phyloP scores from a whole-genome alignment of 1,139 yeast species.

The Nakaseomyces glabratus region DNA sequence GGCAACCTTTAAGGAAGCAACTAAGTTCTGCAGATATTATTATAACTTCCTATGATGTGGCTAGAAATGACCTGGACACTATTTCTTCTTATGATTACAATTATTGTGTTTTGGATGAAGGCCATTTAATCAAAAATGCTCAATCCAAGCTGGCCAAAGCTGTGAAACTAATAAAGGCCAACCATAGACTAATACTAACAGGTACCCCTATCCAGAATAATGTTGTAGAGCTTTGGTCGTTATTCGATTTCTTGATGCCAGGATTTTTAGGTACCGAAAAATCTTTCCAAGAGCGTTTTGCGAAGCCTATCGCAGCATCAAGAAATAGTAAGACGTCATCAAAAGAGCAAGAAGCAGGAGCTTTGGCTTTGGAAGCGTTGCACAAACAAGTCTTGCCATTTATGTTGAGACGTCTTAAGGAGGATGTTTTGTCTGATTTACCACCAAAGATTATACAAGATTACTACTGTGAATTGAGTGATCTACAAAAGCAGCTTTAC shows the following conservation, averaged over 20 bases:
- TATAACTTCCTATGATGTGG: slow-evolving; percentile 92
- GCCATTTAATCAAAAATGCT: slow-evolving; percentile 92
- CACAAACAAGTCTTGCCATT: slow-evolving; percentile 96
- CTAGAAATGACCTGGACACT: slow-evolving; percentile 76
- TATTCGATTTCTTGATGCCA: slow-evolving; percentile 97
- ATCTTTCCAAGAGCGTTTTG: slow-evolving; percentile 87
- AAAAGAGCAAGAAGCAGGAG: slow-evolving; percentile 95
- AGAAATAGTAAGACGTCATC: slow-evolving; percentile 85
- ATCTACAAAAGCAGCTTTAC: slow-evolving; percentile 77
- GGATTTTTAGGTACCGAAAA: slow-evolving; percentile 96
- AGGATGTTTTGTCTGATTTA: slow-evolving; percentile 88
- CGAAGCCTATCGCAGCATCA: slow-evolving; percentile 94
- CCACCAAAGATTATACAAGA: slow-evolving; percentile 99
- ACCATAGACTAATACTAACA: slow-evolving; percentile 81
- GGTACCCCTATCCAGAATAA: slow-evolving; percentile 99
- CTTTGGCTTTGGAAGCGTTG: slow-evolving; percentile 86
- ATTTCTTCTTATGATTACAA: slow-evolving; percentile 62
- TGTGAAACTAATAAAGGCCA: slow-evolving; percentile 73
- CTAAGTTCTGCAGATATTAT: slow-evolving; percentile 66
- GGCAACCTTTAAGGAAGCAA: slow-evolving; percentile 48
- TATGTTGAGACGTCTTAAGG: slow-evolving; percentile 90
- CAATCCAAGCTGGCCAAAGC: slow-evolving; percentile 81
- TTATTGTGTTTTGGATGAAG: slow-evolving; percentile 95
- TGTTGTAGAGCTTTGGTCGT: slow-evolving; percentile 92
- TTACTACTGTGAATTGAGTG: slow-evolving; percentile 92